Conservation (phyloP, 1,284 basidiomycete genomes). For the Ustilago bromivora region DNA sequence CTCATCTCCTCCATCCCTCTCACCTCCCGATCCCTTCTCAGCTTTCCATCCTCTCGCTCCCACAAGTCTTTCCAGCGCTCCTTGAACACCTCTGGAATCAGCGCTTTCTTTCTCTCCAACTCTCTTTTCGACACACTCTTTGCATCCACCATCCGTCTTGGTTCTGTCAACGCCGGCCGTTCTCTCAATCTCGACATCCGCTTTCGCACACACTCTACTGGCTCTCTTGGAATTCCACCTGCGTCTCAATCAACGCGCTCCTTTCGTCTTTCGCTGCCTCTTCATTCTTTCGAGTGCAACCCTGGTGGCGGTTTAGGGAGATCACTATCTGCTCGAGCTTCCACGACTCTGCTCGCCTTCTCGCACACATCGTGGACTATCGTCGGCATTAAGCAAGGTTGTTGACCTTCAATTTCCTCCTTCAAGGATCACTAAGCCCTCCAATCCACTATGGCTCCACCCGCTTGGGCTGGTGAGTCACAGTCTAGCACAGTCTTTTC, state of each 20-base stretch:
- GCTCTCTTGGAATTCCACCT: background rate
- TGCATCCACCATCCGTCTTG: background rate
- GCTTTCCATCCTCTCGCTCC: background rate
- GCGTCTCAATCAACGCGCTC: background rate
- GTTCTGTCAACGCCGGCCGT: slow-evolving; percentile 11
- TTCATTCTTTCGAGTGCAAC: background rate
- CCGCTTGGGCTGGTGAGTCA: slow-evolving; percentile 40
- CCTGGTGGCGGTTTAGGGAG: background rate
- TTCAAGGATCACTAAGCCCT: background rate
- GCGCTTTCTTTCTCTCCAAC: background rate
- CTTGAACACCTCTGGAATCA: background rate
- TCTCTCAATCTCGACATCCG: slow-evolving; percentile 8
- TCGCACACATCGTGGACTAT: background rate
- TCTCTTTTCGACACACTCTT: slow-evolving; percentile 4
- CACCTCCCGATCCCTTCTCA: background rate
- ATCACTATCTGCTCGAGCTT: background rate
- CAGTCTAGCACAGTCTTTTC: slow-evolving; percentile 43
- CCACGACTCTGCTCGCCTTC: background rate
- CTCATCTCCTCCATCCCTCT: slow-evolving; percentile 2
- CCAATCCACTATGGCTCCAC: slow-evolving; percentile 20
- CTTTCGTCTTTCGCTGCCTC: background rate
- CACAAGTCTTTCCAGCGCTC: background rate
- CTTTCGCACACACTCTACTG: background rate
- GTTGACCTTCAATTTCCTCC: background rate
- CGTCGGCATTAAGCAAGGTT: background rate